Base-by-base conservation (phyloP, 768 basidiomycete genomes). In the Suillus sp. region DNA sequence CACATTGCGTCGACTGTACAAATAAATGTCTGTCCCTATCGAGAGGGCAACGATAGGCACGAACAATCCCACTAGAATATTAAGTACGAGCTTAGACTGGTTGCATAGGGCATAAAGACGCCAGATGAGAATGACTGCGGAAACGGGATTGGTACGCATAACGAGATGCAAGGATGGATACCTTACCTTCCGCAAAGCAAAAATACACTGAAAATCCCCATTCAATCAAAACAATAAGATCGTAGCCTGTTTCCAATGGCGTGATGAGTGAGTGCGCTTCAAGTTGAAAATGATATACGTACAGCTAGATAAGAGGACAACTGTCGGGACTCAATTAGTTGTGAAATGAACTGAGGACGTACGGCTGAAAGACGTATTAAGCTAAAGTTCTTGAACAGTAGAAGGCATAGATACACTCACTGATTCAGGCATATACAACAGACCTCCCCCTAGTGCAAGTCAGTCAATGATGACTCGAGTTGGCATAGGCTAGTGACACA, bases 151-250 rank as follows among this genome's bases (percentile, higher is more conserved):
- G 22, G 16, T 27, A 27, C 5, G 22, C 3, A 5, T 40, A 53
- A 11, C 32, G 11, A 35, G 55, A 40, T 38, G 22, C 14, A 14
- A 37, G 14, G 25, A 37, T 22, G 35, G 9, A 25, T 10, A 25
- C 4, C 35, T 38, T 37, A 25, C 55, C 16, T 37, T 56, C 55
- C 22, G 55, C 55, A 37, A 56, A 56, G 35, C 14, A 37, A 38
- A 56, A 56, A 56, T 56, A 56, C 14, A 56, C 55, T 10, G 55
- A 56, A 37, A 56, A 56, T 4, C 55, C 55, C 55, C 55, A 56
- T 37, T 56, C 55, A 18, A 56, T 56, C 9, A 56, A 16, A 38
- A 56, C 35, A 9, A 56, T 16, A 56, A 56, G 35, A 56, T 25
- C 35, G 22, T 56, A 56, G 22, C 55, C 55, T 56, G 3, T 37